Evolutionary conservation across 495 filamentous ascomycete genomes (phyloP).

Genomic region (Neurospora sp.): DNA sequence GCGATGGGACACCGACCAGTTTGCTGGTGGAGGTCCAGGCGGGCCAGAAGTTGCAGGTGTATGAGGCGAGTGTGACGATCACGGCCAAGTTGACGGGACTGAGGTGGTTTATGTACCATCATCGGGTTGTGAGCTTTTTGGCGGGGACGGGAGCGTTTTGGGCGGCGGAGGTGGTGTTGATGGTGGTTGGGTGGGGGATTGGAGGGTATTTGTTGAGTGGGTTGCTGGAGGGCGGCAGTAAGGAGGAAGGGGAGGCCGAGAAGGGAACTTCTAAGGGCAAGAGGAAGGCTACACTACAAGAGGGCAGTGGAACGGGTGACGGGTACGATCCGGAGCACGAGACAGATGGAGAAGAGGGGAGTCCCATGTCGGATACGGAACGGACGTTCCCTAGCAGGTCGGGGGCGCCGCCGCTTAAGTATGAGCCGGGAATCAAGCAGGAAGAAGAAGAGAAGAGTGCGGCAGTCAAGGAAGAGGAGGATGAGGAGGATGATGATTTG

Average conservation of each 20-base stretch:
- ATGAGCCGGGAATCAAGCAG: neutral
- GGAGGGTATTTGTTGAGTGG: neutral
- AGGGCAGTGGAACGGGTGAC: neutral
- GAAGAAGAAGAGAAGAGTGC: neutral
- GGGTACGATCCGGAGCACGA: conserved; percentile 12
- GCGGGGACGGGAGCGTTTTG: conserved; percentile 64
- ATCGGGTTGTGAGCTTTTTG: conserved; percentile 57
- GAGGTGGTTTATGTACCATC: conserved; percentile 77
- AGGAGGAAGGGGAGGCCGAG: neutral
- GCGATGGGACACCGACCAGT: conserved; percentile 44
- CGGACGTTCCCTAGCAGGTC: conserved; percentile 48
- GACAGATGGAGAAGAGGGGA: conserved; percentile 10
- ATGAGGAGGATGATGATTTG: conserved; percentile 5
- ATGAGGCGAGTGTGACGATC: conserved; percentile 56
- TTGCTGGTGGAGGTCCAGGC: conserved; percentile 58
- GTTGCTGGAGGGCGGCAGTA: neutral
- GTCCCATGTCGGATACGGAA: conserved; percentile 22
- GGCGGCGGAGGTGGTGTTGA: conserved; percentile 54
- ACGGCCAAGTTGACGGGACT: conserved; percentile 64
- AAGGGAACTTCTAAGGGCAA: neutral
- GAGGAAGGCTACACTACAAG: neutral
- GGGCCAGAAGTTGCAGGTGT: conserved; percentile 60
- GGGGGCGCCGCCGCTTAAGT: conserved; percentile 40
- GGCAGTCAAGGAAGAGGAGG: conserved; percentile 20
- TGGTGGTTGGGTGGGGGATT: conserved; percentile 27